Base-by-base conservation (phyloP, 257 asterid genomes). In the Paraleonurus japonicus region DNA sequence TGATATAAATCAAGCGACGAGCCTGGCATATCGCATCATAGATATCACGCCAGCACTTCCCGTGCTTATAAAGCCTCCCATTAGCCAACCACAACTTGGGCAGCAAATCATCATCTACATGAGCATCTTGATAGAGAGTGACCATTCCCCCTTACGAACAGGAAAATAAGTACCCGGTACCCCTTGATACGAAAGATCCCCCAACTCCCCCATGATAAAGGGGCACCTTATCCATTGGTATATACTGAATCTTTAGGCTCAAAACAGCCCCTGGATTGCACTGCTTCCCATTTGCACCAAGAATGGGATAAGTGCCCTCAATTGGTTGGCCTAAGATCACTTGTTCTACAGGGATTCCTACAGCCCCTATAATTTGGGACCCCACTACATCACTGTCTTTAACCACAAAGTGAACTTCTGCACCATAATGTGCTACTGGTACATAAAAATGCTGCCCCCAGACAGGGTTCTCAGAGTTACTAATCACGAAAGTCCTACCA, bases 81-180 rank as follows among this genome's bases (percentile, higher is more conserved):
- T 86, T 82, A 4, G 86, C 92, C 80, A 92, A 85, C 79, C 75
- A 63, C 81, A 89, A 17, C 22, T 61, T 75, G 1, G 96, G 96
- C 33, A 87, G 84, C 48, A 67, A 16, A 26, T 81, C 92, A n/a
- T 85, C 96, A 0, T 76, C 83, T 0, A 81, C 90, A 33, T 92
- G 96, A 24, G 98, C 96, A 70, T 92, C 98, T 76, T 92, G 98
- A 76, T 92, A 92, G 16, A 92, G 82, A 0, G 78, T 86, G 33
- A 92, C 88, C 0, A 47, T 84, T 7, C 96, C 96, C 96, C 96
- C 83, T 72, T 73, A 67, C 98, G 81, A 0, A 88, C 75, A 5
- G 98, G 98, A 45, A 92, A 92, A 74, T 92, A 92, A 60, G 96
- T 92, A 0, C 94, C 98, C 0, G 94, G 94, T 7, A 92, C 98